Conservation (phyloP, 345 rosid genomes). For the Psidium guajava region DNA sequence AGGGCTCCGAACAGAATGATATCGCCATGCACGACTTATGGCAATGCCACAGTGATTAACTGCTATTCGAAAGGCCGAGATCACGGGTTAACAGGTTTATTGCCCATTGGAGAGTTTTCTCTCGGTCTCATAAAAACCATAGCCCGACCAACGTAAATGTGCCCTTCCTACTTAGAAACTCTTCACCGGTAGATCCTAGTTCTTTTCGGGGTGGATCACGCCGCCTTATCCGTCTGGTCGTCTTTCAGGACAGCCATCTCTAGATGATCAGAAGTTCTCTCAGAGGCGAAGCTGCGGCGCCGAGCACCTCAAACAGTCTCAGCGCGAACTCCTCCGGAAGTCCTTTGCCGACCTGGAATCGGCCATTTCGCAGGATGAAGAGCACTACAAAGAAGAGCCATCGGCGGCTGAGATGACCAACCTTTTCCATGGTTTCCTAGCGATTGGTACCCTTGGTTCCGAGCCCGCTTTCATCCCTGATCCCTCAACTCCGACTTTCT, state of each 20-base stretch:
- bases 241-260: conserved; percentile 51
- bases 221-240: conserved; percentile 23
- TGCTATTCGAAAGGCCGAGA: background rate
- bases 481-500: conserved; percentile 57
- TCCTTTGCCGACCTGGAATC: conserved; percentile 48
- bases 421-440: conserved; percentile 77
- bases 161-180: background rate
- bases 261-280: conserved; percentile 45
- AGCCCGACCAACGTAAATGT: background rate
- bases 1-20: background rate
- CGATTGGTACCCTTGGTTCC: conserved; percentile 48
- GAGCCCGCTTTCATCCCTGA: conserved; percentile 1
- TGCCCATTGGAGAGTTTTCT: background rate
- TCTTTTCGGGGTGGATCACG: background rate
- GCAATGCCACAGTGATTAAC: background rate
- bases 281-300: conserved; percentile 28
- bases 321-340: conserved; percentile 28
- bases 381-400: conserved; percentile 36
- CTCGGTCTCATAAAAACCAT: background rate
- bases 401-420: conserved; percentile 36
- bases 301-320: conserved; percentile 29
- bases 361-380: conserved; percentile 10
- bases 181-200: background rate
- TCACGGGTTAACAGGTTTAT: background rate
- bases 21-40: background rate